Base-by-base conservation (phyloP, 768 basidiomycete genomes). In the Coprinopsis sp. region DNA sequence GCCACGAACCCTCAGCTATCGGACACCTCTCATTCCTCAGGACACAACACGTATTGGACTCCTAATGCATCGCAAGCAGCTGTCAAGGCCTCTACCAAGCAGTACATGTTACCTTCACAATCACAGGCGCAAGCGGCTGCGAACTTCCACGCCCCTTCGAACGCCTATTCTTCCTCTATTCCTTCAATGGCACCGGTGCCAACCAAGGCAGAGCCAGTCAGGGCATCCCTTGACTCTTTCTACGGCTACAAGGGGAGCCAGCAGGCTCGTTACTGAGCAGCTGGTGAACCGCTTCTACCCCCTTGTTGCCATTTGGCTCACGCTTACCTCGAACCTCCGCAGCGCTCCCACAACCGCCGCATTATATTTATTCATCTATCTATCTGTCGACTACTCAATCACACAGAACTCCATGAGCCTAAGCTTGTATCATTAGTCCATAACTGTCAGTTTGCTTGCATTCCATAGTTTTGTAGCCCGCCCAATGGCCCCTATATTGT, bases 141-240 rank as follows among this genome's bases (percentile, higher is more conserved):
- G 34, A 11, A 8, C 34, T 33, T 23, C 13, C 18, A 30, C 19
- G 16, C 39, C 2, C 46, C 56, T 30, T 37, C 57, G 6, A 44
- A 47, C 33, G 50, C 14, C 23, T 25, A 21, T 27, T 31, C 27
- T 28, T 6, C 40, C 7, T 23, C 28, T 47, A 42, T 4, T 11
- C 8, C 16, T 33, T 19, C 39, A 21, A 51, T 51, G 33, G 49
- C 54, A 30, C 55, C 54, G 8, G 50, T 49, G n/a, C 47, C 51
- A 3, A 55, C 47, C 53, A 54, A 54, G 25, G 47, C 46, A 28
- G 47, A 45, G 21, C 49, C 42, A 16, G 53, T 52, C 34, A 63
- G 65, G 8, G 33, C 47, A 22, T 60, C 58, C 18, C 60, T 62
- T 42, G 71, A 72, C 56, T 72, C 71, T 1, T 72, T 71, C 52